Evolutionary conservation across 2,329 filamentous ascomycete genomes (phyloP).

Genomic region (Phaeosphaeriaceae sp.): DNA sequence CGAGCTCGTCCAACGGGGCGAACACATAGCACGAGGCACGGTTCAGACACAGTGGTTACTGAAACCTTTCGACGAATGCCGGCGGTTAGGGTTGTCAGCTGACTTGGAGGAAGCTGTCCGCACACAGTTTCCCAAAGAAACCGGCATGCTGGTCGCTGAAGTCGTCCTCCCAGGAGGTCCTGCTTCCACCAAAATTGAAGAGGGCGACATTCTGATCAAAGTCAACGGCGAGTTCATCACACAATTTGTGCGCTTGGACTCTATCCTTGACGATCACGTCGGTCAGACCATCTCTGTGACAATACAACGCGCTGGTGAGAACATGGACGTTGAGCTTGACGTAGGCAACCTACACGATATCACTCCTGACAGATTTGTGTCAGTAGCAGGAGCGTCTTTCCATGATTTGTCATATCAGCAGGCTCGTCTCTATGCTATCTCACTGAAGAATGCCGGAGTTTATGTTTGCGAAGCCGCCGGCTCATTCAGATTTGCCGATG

Average conservation of each 20-base stretch:
- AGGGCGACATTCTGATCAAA: conserved; percentile 91
- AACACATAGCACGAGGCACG: conserved; percentile 85
- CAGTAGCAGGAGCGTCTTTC: conserved; percentile 92
- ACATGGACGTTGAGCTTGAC: conserved; percentile 81
- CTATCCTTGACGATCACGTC: conserved; percentile 88
- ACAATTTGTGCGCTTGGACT: conserved; percentile 89
- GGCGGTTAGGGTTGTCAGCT: conserved; percentile 81
- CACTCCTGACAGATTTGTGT: conserved; percentile 93
- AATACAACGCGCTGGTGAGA: conserved; percentile 86
- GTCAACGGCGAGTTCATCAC: conserved; percentile 93
- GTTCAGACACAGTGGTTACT: conserved; percentile 97
- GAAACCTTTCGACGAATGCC: conserved; percentile 97
- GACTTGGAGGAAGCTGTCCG: conserved; percentile 88
- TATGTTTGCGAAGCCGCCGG: conserved; percentile 95
- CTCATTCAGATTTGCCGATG: conserved; percentile 90
- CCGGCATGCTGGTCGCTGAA: conserved; percentile 95
- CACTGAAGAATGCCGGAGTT: conserved; percentile 77
- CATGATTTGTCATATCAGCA: conserved; percentile 98
- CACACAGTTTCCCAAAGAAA: conserved; percentile 86
- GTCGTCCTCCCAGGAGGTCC: conserved; percentile 92
- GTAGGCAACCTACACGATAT: conserved; percentile 93
- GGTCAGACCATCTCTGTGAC: conserved; percentile 78
- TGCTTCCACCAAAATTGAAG: conserved; percentile 84
- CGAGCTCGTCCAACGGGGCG: conserved; percentile 79
- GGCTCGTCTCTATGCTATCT: conserved; percentile 92